A percentile compares a stretch with the other conserved stretches of the same genome.
Conservation (phyloP, 371 early-diverging fungal genomes). For the Lichtheimia hyalospora region DNA sequence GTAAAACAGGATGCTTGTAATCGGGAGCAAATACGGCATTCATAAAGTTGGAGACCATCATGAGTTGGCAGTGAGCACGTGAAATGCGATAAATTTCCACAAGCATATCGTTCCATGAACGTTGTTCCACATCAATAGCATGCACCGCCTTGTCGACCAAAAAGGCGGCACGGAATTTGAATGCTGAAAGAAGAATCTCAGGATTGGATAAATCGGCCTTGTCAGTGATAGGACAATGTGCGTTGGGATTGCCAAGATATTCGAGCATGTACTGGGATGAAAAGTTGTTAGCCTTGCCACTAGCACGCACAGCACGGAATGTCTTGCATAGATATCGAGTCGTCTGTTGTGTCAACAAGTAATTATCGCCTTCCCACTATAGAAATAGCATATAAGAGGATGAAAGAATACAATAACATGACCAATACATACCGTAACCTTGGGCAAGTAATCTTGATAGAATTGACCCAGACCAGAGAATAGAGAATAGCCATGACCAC, state of each 20-base stretch:
- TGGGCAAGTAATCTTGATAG: slow-evolving; percentile 73
- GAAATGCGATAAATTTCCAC: slow-evolving; percentile 59
- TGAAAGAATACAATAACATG: background rate
- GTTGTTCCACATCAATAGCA: slow-evolving; percentile 33
- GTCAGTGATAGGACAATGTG: slow-evolving; percentile 39
- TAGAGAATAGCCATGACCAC: slow-evolving; percentile 86
- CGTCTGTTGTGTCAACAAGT: slow-evolving; percentile 78
- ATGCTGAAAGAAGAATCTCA: slow-evolving; percentile 32
- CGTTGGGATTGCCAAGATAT: slow-evolving; percentile 45
- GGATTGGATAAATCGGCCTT: slow-evolving; percentile 30
- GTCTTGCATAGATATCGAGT: slow-evolving; percentile 68
- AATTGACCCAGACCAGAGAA: slow-evolving; percentile 79
- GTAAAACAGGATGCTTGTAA: slow-evolving; percentile 7
- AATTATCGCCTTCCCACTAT: slow-evolving; percentile 86
- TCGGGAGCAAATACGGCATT: slow-evolving; percentile 36
- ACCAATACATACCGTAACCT: slow-evolving; percentile 55
- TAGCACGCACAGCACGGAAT: slow-evolving; percentile 35
- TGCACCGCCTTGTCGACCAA: slow-evolving; percentile 38
- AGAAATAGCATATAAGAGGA: background rate
- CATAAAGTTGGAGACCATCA: slow-evolving; percentile 62
- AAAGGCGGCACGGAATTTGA: slow-evolving; percentile 41
- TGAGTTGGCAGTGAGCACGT: slow-evolving; percentile 67
- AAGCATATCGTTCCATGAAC: slow-evolving; percentile 51
- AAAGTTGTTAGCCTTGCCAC: slow-evolving; percentile 35
- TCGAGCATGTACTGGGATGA: slow-evolving; percentile 39